Percentiles rank a stretch among this genome's conserved stretches.
These are phyloP conservation scores for Didymella lethalis DNA, from an alignment of 2,329 filamentous ascomycete species.

Conservation along the genomic window DNA sequence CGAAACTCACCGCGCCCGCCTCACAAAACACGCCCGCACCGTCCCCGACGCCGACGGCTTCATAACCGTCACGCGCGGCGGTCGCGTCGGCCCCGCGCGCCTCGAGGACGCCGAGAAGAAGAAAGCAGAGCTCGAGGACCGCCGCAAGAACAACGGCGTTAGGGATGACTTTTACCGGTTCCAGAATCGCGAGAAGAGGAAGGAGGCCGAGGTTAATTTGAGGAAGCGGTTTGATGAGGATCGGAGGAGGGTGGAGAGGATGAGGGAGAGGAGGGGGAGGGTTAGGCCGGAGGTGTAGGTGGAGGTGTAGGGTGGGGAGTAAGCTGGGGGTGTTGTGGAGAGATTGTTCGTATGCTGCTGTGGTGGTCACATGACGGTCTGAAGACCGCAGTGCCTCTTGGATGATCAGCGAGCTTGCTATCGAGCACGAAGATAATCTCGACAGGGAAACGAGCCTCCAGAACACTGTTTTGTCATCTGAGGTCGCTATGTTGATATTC, in stretches of 20 bases:
- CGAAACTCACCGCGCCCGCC: slow-evolving; percentile 69
- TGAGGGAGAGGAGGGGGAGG: slow-evolving; percentile 68
- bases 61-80: slow-evolving; percentile 85
- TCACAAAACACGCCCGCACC: slow-evolving; percentile 71
- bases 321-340: no score
- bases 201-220: slow-evolving; percentile 74
- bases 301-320: slow-evolving; percentile 28
- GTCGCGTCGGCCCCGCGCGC: slow-evolving; percentile 72
- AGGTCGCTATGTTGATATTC: no score
- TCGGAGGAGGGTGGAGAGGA: slow-evolving; percentile 72
- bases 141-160: slow-evolving; percentile 65
- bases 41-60: slow-evolving; percentile 96
- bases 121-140: slow-evolving; percentile 62
- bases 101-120: slow-evolving; percentile 70
- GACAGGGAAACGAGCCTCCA: no score
- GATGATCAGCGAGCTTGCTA: no score
- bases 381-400: no score
- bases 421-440: no score
- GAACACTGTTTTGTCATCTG: no score
- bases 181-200: slow-evolving; percentile 80
- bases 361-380: no score
- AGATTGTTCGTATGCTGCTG: no score
- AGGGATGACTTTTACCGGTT: slow-evolving; percentile 80
- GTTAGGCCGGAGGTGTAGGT: slow-evolving; percentile 38
- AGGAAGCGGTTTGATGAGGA: slow-evolving; percentile 79